phyloP scores from a whole-genome alignment of 2,329 filamentous ascomycete genomes.

The Stagonosporopsis rhizophila region DNA sequence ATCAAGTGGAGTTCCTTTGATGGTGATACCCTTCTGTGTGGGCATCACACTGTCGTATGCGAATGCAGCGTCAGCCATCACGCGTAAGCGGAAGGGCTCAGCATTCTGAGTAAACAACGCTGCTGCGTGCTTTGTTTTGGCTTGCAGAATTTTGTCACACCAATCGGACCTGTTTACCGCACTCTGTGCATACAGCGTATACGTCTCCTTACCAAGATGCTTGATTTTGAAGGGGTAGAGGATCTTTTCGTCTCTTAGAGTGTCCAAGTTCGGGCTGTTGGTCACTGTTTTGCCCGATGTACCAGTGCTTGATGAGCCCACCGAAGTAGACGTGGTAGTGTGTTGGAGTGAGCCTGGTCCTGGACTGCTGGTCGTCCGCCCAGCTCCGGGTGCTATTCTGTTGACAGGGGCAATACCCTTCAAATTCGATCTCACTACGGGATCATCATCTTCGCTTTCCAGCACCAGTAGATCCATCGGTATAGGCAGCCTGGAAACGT shows the following conservation, averaged over 20 bases:
- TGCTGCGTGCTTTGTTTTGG: constrained; percentile 91
- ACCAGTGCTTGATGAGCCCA: constrained; percentile 54
- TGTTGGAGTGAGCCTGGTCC: constrained; percentile 67
- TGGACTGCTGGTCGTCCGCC: constrained; percentile 53
- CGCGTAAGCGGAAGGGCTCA: constrained; percentile 89
- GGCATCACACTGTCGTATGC: constrained; percentile 71
- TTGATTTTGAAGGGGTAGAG: constrained; percentile 95
- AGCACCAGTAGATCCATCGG: constrained; percentile 95
- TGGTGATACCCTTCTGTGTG: constrained; percentile 70
- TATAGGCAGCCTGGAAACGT: constrained; percentile 93
- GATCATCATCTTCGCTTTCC: constrained; percentile 90
- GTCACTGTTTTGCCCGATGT: constrained; percentile 61
- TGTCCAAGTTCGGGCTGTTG: constrained; percentile 58
- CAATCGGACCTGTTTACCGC: constrained; percentile 81
- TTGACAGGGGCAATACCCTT: constrained; percentile 71
- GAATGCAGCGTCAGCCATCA: constrained; percentile 92
- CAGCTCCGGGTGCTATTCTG: constrained; percentile 56
- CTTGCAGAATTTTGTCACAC: constrained; percentile 92
- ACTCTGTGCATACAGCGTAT: constrained; percentile 85
- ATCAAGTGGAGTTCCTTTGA: constrained; percentile 90
- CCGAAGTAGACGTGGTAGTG: constrained; percentile 70
- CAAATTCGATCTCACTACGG: constrained; percentile 78
- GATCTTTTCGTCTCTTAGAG: constrained; percentile 73
- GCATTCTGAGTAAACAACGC: constrained; percentile 91
- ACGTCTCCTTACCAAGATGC: constrained; percentile 91